Conservation (phyloP, 306 rosid genomes). For the Cucumis melo region DNA sequence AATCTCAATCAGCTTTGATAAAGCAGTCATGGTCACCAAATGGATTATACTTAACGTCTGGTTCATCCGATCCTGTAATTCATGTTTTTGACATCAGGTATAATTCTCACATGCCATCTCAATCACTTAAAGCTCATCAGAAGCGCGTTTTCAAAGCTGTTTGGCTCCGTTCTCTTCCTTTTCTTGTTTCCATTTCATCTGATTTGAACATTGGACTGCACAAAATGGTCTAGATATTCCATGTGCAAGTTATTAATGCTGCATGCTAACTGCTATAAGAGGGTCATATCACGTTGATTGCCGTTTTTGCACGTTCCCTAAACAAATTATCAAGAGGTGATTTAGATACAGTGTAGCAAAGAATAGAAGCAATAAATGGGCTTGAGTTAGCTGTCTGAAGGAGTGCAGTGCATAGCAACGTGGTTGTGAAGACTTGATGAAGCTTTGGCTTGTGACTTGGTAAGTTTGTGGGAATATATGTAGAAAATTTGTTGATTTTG, state of each 20-base stretch:
- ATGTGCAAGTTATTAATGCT: neutral
- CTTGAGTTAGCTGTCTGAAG: neutral
- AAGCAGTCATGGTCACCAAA: constrained; percentile 98
- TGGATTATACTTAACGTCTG: constrained; percentile 73
- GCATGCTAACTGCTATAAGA: neutral
- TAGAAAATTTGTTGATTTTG: neutral
- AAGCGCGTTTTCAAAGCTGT: constrained; percentile 85
- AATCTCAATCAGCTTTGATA: constrained; percentile 90
- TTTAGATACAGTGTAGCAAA: neutral
- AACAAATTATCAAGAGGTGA: neutral
- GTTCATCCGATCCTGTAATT: constrained; percentile 79
- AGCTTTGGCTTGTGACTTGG: no score
- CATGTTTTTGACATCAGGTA: constrained; percentile 88
- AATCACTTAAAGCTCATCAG: constrained; percentile 69
- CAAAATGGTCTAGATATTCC: constrained; percentile 30
- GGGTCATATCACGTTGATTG: neutral
- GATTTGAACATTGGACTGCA: constrained; percentile 78
- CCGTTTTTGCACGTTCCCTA: neutral
- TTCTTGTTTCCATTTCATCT: constrained; percentile 86
- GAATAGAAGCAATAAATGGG: neutral
- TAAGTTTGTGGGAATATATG: neutral
- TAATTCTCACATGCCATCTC: constrained; percentile 55
- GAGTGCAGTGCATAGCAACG: no score
- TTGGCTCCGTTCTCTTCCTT: constrained; percentile 66
- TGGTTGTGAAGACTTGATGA: neutral